These are phyloP conservation scores for Pueraria montana DNA, from an alignment of 306 rosid genomes.

Conservation along the genomic window DNA sequence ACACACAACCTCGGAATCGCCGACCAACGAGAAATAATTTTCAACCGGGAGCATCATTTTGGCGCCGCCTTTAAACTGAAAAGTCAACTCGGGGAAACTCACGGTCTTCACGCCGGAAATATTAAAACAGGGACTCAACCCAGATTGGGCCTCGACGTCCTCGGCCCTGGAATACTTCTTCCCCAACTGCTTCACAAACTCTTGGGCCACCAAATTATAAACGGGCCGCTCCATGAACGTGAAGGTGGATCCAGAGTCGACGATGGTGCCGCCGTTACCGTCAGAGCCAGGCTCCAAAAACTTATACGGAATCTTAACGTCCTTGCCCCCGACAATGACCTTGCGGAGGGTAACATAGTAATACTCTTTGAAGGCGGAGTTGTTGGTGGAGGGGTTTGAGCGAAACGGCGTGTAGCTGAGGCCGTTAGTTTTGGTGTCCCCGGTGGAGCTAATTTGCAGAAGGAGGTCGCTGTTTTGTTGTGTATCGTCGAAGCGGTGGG, in stretches of 20 bases:
- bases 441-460: slow-evolving; percentile 54
- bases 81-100: slow-evolving; percentile 63
- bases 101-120: slow-evolving; percentile 47
- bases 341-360: slow-evolving; percentile 72
- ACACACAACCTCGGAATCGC: slow-evolving; percentile 56
- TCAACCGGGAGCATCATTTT: slow-evolving; percentile 64
- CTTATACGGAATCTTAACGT: slow-evolving; percentile 67
- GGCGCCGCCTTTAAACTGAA: slow-evolving; percentile 90
- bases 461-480: slow-evolving; percentile 71
- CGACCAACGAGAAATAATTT: slow-evolving; percentile 73
- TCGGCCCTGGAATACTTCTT: slow-evolving; percentile 68
- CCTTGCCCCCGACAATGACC: slow-evolving; percentile 62
- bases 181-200: slow-evolving; percentile 68
- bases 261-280: slow-evolving; percentile 84
- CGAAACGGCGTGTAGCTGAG: slow-evolving; percentile 78
- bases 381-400: slow-evolving; percentile 53
- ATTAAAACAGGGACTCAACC: slow-evolving; percentile 76
- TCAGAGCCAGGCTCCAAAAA: slow-evolving; percentile 58
- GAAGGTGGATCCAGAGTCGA: slow-evolving; percentile 88
- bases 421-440: slow-evolving; percentile 37
- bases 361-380: slow-evolving; percentile 62
- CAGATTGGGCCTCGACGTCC: slow-evolving; percentile 64
- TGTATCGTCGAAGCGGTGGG: slow-evolving; percentile 77
- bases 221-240: slow-evolving; percentile 78
- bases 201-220: slow-evolving; percentile 59